These are phyloP conservation scores for Alternaria incomplexa DNA, from an alignment of 2,329 filamentous ascomycete genomes.

Conservation along the genomic window DNA sequence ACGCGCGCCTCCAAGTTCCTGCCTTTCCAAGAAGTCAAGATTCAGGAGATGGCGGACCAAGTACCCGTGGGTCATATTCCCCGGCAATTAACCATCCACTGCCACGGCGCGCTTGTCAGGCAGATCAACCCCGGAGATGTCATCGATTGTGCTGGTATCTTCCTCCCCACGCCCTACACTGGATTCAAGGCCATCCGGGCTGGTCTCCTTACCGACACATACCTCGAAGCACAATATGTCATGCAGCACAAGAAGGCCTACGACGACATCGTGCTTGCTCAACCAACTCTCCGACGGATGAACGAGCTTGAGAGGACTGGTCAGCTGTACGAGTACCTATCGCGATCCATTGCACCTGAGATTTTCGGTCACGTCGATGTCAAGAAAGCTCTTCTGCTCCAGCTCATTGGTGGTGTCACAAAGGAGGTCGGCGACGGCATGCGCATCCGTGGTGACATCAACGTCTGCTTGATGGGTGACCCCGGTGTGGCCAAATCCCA, in stretches of 20 bases:
- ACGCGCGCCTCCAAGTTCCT: slow-evolving; percentile 97
- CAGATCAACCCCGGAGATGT: slow-evolving; percentile 93
- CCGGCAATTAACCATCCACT: slow-evolving; percentile 85
- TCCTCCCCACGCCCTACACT: slow-evolving; percentile 97
- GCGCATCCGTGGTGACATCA: slow-evolving; percentile 98
- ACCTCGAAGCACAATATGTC: slow-evolving; percentile 91
- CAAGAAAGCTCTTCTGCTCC: slow-evolving; percentile 94
- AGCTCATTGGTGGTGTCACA: slow-evolving; percentile 93
- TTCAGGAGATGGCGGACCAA: slow-evolving; percentile 99
- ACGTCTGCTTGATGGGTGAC: slow-evolving; percentile 98
- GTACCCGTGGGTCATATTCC: slow-evolving; percentile 98
- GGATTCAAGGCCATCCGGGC: slow-evolving; percentile 97
- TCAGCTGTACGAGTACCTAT: slow-evolving; percentile 93
- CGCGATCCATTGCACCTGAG: slow-evolving; percentile 94
- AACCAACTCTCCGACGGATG: slow-evolving; percentile 79
- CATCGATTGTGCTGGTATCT: slow-evolving; percentile 92
- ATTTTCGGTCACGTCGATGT: slow-evolving; percentile 97
- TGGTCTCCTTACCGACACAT: slow-evolving; percentile 95
- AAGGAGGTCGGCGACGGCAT: slow-evolving; percentile 98
- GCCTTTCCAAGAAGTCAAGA: slow-evolving; percentile 97
- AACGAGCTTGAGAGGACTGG: slow-evolving; percentile 83
- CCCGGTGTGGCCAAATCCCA: slow-evolving; percentile 99
- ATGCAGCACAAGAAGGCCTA: slow-evolving; percentile 98
- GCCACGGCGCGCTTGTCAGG: slow-evolving; percentile 83
- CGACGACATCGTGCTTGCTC: slow-evolving; percentile 86